A percentile compares a stretch with the other conserved stretches of the same genome.
Evolutionary conservation across 108 stramenopile species (phyloP).

Genomic region (Asterionellopsis glacialis): DNA sequence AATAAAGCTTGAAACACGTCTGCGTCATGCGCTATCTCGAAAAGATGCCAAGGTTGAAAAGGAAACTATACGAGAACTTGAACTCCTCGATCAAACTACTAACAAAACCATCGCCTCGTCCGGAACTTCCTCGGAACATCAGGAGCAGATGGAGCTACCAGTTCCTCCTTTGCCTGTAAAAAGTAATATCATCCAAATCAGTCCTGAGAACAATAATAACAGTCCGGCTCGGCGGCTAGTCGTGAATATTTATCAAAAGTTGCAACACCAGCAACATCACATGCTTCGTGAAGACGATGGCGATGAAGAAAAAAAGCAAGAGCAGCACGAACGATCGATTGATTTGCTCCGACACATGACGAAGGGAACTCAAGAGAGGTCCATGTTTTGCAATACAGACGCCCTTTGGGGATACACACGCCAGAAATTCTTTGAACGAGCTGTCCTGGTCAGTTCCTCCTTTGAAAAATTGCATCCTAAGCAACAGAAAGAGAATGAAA

Average conservation of each 20-base stretch:
- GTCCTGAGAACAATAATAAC: not conserved
- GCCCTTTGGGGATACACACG: slow-evolving; percentile 69
- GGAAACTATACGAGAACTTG: slow-evolving; percentile 34
- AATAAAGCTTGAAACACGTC: slow-evolving; percentile 45
- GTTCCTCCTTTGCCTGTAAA: not conserved
- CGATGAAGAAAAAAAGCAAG: not conserved
- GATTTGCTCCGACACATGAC: slow-evolving; percentile 63
- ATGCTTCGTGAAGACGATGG: not conserved
- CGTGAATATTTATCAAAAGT: not conserved
- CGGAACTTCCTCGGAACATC: not conserved
- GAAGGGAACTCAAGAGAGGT: slow-evolving; percentile 58
- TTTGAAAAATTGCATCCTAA: slow-evolving; percentile 23
- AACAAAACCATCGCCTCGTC: not conserved
- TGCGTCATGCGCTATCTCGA: slow-evolving; percentile 42
- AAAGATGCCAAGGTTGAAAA: slow-evolving; percentile 41
- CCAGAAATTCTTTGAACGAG: slow-evolving; percentile 69
- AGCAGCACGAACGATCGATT: not conserved
- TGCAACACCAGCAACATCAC: not conserved
- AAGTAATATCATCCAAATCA: slow-evolving; percentile 1
- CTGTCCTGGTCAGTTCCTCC: slow-evolving; percentile 47
- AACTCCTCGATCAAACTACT: slow-evolving; percentile 13
- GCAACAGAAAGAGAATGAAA: not conserved
- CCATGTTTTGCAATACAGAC: slow-evolving; percentile 57
- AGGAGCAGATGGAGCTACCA: not conserved
- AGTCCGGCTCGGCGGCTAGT: not conserved